Evolutionary conservation across 768 basidiomycete species (phyloP).

Genomic region (Rhodotorula kratochvilovae): DNA sequence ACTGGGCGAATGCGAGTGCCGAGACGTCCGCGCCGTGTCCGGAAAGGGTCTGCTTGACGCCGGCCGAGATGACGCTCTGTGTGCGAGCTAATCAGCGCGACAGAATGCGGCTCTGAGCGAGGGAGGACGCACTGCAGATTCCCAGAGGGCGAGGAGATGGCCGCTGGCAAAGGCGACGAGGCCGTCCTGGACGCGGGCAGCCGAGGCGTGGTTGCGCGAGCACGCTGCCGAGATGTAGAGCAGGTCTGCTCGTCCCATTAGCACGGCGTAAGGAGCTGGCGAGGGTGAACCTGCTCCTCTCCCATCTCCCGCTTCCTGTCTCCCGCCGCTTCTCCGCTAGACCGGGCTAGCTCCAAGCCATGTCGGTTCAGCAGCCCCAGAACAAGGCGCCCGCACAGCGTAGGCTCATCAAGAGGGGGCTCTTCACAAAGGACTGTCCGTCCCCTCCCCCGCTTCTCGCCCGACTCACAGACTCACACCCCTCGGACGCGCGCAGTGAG

Average conservation of each 20-base stretch:
- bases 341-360: not conserved
- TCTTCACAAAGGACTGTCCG: slow-evolving; percentile 42
- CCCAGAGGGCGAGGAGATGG: slow-evolving; percentile 60
- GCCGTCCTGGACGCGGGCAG: slow-evolving; percentile 41
- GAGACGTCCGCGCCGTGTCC: slow-evolving; percentile 73
- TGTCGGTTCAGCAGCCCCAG: not conserved
- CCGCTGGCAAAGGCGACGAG: slow-evolving; percentile 61
- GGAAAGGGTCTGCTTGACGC: slow-evolving; percentile 65
- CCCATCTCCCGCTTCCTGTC: not conserved
- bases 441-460: not conserved
- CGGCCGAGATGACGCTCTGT: slow-evolving; percentile 55
- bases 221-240: slow-evolving; percentile 46
- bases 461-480: not conserved
- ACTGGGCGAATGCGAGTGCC: slow-evolving; percentile 63
- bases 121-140: slow-evolving; percentile 52
- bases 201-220: slow-evolving; percentile 45
- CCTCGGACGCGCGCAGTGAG: slow-evolving; percentile 19
- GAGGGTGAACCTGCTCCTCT: not conserved
- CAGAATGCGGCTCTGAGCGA: not conserved
- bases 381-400: not conserved
- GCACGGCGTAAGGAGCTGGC: not conserved
- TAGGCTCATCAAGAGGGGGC: slow-evolving; percentile 30
- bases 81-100: not conserved
- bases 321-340: not conserved
- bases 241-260: not conserved